Evolutionary conservation across 1,284 basidiomycete genomes (phyloP).

Genomic region (Acaromyces ingoldii): DNA sequence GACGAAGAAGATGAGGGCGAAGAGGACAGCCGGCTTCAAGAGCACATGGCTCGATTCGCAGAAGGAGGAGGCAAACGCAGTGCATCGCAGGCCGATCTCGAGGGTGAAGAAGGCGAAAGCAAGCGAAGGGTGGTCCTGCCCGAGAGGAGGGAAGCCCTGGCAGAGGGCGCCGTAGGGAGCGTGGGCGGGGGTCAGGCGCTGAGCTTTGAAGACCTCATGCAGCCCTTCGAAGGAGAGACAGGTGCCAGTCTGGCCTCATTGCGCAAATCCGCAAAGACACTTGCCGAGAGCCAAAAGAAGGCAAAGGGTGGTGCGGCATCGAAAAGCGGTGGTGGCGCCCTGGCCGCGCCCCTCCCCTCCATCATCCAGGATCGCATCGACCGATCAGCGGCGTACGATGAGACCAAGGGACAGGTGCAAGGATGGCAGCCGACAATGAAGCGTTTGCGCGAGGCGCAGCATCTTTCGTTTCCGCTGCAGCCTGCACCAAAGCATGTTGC

Average conservation of each 20-base stretch:
- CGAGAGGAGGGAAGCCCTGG: constrained; percentile 69
- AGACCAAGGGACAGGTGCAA: constrained; percentile 83
- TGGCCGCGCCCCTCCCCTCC: constrained; percentile 79
- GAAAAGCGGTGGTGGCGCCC: constrained; percentile 59
- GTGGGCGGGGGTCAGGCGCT: constrained; percentile 19
- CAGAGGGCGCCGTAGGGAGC: constrained; percentile 58
- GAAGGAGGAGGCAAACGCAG: background rate
- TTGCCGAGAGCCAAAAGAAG: constrained; percentile 9
- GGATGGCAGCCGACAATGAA: constrained; percentile 86
- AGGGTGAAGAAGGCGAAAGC: background rate
- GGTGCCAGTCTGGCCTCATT: constrained; percentile 21
- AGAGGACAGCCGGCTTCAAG: constrained; percentile 14
- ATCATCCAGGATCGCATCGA: constrained; percentile 83
- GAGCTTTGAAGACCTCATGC: constrained; percentile 67
- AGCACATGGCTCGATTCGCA: constrained; percentile 56
- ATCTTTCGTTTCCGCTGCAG: constrained; percentile 86
- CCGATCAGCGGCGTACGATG: constrained; percentile 86
- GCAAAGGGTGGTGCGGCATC: constrained; percentile 49
- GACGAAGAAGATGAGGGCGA: constrained; percentile 10
- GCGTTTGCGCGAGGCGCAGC: constrained; percentile 65
- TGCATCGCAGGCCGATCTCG: background rate
- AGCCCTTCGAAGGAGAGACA: constrained; percentile 57
- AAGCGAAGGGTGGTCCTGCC: constrained; percentile 57
- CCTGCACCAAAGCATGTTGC: constrained; percentile 37
- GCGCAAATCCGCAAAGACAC: constrained; percentile 31